These are phyloP conservation scores for Sugiyamaella valdiviana DNA, from an alignment of 805 yeast genomes.

Conservation along the genomic window DNA sequence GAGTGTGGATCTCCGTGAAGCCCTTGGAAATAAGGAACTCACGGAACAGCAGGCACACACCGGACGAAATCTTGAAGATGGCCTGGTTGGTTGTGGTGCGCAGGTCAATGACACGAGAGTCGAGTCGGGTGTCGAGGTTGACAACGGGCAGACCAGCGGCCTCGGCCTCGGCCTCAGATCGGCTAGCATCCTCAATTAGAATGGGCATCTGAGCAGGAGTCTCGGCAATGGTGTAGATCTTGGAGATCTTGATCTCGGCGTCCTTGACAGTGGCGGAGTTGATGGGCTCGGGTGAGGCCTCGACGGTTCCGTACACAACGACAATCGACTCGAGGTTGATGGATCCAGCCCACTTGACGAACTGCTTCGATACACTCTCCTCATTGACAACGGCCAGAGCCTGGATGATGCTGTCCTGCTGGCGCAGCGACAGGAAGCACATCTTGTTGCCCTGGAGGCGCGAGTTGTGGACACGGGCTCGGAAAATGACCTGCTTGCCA, in stretches of 20 bases:
- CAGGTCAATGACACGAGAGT: slow-evolving; percentile 89
- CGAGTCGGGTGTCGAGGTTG: slow-evolving; percentile 92
- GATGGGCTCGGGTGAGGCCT: slow-evolving; percentile 77
- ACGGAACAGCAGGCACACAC: slow-evolving; percentile 80
- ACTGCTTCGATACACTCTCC: slow-evolving; percentile 73
- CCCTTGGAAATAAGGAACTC: slow-evolving; percentile 66
- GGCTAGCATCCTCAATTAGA: slow-evolving; percentile 90
- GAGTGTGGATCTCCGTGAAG: slow-evolving; percentile 92
- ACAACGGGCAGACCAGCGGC: slow-evolving; percentile 85
- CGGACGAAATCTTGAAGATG: slow-evolving; percentile 88
- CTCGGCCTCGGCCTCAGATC: slow-evolving; percentile 86
- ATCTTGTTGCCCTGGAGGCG: slow-evolving; percentile 96
- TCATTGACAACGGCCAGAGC: slow-evolving; percentile 72
- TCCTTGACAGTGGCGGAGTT: slow-evolving; percentile 89
- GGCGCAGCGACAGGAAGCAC: slow-evolving; percentile 87
- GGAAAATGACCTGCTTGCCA: slow-evolving; percentile 72
- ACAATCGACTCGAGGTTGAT: slow-evolving; percentile 88
- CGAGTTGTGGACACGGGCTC: slow-evolving; percentile 90
- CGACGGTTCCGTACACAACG: slow-evolving; percentile 77
- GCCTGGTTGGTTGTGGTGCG: slow-evolving; percentile 98
- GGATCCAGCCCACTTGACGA: slow-evolving; percentile 93
- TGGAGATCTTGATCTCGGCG: slow-evolving; percentile 71
- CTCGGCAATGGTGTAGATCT: slow-evolving; percentile 71
- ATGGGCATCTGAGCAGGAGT: slow-evolving; percentile 92
- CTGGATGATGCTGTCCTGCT: slow-evolving; percentile 77